phyloP scores from a whole-genome alignment of 2,329 filamentous ascomycete genomes.

The Diaporthe citrichinensis region DNA sequence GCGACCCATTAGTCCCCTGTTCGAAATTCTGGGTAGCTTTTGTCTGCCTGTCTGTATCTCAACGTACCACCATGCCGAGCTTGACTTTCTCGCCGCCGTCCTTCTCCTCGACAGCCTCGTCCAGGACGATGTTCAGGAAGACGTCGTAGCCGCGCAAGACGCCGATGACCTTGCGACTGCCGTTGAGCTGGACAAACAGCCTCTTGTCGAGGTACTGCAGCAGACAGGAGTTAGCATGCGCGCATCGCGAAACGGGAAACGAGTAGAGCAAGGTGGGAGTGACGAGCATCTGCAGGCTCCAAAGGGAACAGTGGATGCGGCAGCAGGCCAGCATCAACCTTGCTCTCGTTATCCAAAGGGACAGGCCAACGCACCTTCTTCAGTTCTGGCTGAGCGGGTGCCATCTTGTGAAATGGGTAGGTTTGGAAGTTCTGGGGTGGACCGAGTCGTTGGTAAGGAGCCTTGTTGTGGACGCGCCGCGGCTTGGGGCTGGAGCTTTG shows the following conservation, averaged over 20 bases:
- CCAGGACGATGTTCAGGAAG: slow-evolving; percentile 97
- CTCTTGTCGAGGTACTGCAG: slow-evolving; percentile 97
- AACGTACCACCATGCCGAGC: slow-evolving; percentile 90
- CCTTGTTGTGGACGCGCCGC: slow-evolving; percentile 33
- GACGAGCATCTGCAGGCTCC: slow-evolving; percentile 12
- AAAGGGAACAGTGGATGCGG: slow-evolving; percentile 10
- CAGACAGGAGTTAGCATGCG: slow-evolving; percentile 39
- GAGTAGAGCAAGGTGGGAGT: neutral
- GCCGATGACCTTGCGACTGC: slow-evolving; percentile 96
- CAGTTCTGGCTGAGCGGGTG: slow-evolving; percentile 97
- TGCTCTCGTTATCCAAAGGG: neutral
- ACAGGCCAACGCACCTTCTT: slow-evolving; percentile 80
- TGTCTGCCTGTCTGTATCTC: neutral
- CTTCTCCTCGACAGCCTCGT: slow-evolving; percentile 97
- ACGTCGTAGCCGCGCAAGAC: slow-evolving; percentile 97
- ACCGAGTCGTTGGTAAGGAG: slow-evolving; percentile 25
- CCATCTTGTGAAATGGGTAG: slow-evolving; percentile 74
- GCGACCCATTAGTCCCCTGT: neutral
- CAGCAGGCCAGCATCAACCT: slow-evolving; percentile 10
- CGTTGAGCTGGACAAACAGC: slow-evolving; percentile 97
- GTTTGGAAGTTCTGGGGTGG: neutral
- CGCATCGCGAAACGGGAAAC: neutral
- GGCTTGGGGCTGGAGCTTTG: slow-evolving; percentile 32
- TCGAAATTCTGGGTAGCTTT: neutral
- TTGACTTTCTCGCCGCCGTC: slow-evolving; percentile 89